Conservation (phyloP, 148 eudicot species). For the Chenopodium formosanum region DNA sequence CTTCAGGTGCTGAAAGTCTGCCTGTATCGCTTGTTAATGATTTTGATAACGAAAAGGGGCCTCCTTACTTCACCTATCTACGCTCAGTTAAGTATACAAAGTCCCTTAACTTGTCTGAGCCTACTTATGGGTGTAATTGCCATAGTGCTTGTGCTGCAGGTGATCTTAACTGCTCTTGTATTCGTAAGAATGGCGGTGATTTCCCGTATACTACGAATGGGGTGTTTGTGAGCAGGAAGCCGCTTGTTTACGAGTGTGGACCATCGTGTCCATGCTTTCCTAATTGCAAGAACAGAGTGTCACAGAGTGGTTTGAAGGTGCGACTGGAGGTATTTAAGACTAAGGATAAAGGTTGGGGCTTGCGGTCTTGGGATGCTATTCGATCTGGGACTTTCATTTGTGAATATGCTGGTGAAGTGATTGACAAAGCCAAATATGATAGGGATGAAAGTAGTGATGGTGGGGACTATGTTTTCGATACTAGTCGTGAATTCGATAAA, state of each 20-base stretch:
- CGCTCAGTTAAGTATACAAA: conserved; percentile 53
- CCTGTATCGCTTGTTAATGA: conserved; percentile 85
- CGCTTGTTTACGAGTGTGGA: conserved; percentile 77
- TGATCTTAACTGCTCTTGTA: conserved; percentile 67
- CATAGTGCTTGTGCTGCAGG: conserved; percentile 70
- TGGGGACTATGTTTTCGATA: conserved; percentile 65
- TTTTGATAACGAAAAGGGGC: conserved; percentile 80
- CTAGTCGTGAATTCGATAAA: conserved; percentile 58
- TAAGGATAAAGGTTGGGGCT: conserved; percentile 79
- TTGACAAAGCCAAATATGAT: conserved; percentile 48
- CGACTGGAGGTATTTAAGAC: conserved; percentile 87
- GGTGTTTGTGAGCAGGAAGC: conserved; percentile 51
- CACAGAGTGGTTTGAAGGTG: conserved; percentile 64
- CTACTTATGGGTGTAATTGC: conserved; percentile 59
- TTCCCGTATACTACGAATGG: conserved; percentile 59
- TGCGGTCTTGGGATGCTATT: conserved; percentile 82
- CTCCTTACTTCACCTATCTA: conserved; percentile 73
- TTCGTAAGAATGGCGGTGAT: conserved; percentile 63
- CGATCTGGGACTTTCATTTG: conserved; percentile 71
- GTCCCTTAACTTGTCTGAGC: conserved; percentile 44
- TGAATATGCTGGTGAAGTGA: conserved; percentile 77
- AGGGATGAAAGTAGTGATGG: conserved; percentile 44
- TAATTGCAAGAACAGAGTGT: conserved; percentile 66
- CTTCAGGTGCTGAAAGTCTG: conserved; percentile 71
- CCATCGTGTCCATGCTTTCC: conserved; percentile 62